Evolutionary conservation across 306 rosid genomes (phyloP), one percentile per base, ranked within the genome.

Genomic region (Carpinus viminea): DNA sequence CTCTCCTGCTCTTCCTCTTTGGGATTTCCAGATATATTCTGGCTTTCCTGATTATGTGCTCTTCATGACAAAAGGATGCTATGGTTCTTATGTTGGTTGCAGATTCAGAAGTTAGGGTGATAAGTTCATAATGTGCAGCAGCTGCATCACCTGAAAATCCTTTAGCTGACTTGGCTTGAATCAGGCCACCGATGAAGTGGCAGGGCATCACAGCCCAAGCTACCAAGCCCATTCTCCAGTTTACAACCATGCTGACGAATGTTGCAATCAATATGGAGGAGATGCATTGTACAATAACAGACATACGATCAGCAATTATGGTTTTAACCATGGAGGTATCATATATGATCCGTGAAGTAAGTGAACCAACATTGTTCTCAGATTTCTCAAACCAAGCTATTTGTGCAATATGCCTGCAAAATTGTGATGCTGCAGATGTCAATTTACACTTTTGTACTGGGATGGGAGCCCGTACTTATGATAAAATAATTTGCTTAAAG

Each of bases 201-300:
- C 97, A 94, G 59, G 98, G 98, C 97, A 92, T 94, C 46, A 94
- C 98, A 31, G 97, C 97, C 97, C 98, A 94, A 65, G 98, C 90
- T 73, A 94, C 97, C 83, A 94, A 83, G 28, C 77, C 83, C 98
- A 94, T 92, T 90, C 98, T 90, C 98, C 97, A 94, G 86, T 87
- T 83, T 53, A 88, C 94, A 12, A 0, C 0, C 93, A 92, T 87
- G 83, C 98, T 94, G 59, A 92, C 96, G 38, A 70, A 46, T 51
- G 98, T 92, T 86, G 98, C 98, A 75, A 92, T 92, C 76, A 94
- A 77, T 78, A 92, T 87, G 77, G 96, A 94, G 81, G 97, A 92
- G 78, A 94, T 77, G 77, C 96, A 94, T 83, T 94, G 97, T 68
- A 92, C 91, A 73, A 94, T 94, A 46, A 94, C 89, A 1, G 97